Conservation (phyloP, 148 eudicot genomes). For the Chenopodium quinoa region DNA sequence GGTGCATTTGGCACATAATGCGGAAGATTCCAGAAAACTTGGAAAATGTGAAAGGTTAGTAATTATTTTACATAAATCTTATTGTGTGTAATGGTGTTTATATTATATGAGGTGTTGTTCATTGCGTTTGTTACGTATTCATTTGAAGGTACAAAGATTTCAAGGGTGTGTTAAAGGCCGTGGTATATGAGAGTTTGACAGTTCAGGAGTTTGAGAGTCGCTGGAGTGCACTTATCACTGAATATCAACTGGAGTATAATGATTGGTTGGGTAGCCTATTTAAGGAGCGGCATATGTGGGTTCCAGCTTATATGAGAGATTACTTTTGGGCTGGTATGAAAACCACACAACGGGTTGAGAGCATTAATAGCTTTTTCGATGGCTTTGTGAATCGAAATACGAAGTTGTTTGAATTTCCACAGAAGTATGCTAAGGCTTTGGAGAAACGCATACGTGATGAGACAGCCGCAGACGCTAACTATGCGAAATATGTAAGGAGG, state of each 20-base stretch:
- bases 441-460: neutral
- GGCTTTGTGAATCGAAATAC: neutral
- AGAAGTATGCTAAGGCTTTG: neutral
- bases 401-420: neutral
- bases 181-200: neutral
- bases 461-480: neutral
- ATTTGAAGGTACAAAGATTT: neutral
- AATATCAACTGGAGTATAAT: neutral
- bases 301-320: neutral
- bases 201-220: neutral
- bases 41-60: no score
- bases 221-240: neutral
- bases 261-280: neutral
- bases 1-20: no score
- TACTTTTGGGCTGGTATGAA: conserved; percentile 3
- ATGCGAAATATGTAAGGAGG: neutral
- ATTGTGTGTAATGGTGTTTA: no score
- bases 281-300: neutral
- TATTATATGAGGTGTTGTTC: no score
- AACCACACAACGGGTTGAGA: neutral
- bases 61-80: no score
- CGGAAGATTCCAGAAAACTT: no score
- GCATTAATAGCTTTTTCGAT: neutral
- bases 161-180: neutral
- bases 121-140: neutral